These are phyloP conservation scores for Wickerhamia fluorescens DNA, from an alignment of 805 yeast species.

Conservation along the genomic window DNA sequence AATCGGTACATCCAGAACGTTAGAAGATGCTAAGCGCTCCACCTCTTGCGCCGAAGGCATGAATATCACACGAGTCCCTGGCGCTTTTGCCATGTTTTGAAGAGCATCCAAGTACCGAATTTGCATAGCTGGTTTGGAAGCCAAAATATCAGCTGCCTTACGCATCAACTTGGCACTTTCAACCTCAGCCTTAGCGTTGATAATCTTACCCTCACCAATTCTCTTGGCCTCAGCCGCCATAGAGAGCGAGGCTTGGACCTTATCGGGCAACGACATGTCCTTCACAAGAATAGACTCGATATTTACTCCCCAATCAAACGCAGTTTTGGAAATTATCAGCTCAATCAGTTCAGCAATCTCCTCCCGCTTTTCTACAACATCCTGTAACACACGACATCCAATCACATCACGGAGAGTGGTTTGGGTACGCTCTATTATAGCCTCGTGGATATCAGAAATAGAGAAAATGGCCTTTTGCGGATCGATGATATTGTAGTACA, in stretches of 20 bases:
- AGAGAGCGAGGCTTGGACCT: conserved; percentile 54
- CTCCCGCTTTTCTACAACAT: conserved; percentile 66
- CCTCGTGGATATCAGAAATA: conserved; percentile 45
- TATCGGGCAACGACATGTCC: conserved; percentile 49
- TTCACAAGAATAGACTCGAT: conserved; percentile 64
- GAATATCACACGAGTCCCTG: conserved; percentile 64
- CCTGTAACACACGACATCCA: conserved; percentile 60
- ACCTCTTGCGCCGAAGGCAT: conserved; percentile 52
- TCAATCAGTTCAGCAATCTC: conserved; percentile 62
- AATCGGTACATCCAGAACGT: conserved; percentile 6
- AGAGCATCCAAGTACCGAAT: conserved; percentile 73
- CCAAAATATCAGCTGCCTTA: conserved; percentile 69
- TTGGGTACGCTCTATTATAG: conserved; percentile 61
- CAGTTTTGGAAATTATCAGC: conserved; percentile 53
- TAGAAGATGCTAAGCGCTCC: conserved; percentile 29
- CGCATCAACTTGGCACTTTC: conserved; percentile 72
- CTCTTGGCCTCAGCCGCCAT: conserved; percentile 73
- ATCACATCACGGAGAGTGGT: conserved; percentile 68
- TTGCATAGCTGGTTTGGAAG: conserved; percentile 72
- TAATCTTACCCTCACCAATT: conserved; percentile 70
- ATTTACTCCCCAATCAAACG: conserved; percentile 63
- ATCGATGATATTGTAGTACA: conserved; percentile 58
- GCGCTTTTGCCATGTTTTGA: conserved; percentile 59
- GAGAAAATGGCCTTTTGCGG: conserved; percentile 62
- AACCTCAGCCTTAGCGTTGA: conserved; percentile 69